These are phyloP conservation scores for Hypoxylon sp. DNA, from an alignment of 2,329 filamentous ascomycete genomes.

Conservation along the genomic window DNA sequence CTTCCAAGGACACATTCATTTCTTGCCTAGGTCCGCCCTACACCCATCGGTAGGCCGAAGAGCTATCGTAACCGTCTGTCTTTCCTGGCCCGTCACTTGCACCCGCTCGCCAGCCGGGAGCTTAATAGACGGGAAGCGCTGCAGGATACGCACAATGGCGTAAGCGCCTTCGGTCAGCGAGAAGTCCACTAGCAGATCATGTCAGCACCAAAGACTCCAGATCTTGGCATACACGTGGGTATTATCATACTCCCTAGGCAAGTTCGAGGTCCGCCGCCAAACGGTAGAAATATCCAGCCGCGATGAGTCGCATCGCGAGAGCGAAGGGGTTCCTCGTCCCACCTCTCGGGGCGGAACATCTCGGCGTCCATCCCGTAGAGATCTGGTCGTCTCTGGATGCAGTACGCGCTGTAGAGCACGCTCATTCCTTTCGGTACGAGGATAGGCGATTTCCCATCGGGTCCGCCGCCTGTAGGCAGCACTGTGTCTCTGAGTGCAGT, in stretches of 20 bases:
- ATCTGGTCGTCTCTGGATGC: conserved; percentile 60
- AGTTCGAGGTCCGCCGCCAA: conserved; percentile 48
- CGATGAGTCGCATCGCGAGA: conserved; percentile 43
- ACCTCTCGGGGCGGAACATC: conserved; percentile 63
- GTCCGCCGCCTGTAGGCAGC: conserved; percentile 48
- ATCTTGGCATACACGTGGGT: not conserved
- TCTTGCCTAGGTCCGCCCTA: conserved; percentile 43
- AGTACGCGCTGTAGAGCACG: conserved; percentile 62
- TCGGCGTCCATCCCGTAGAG: conserved; percentile 60
- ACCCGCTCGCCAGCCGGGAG: conserved; percentile 45
- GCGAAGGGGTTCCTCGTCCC: conserved; percentile 52
- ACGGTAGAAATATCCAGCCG: conserved; percentile 49
- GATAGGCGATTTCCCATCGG: conserved; percentile 47
- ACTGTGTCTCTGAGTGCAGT: conserved; percentile 45
- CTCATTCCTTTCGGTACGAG: conserved; percentile 55
- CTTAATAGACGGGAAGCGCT: conserved; percentile 43
- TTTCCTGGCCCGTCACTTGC: conserved; percentile 46
- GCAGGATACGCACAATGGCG: conserved; percentile 46
- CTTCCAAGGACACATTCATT: not conserved
- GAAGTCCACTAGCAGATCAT: conserved; percentile 46
- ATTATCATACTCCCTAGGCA: conserved; percentile 48
- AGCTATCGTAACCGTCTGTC: conserved; percentile 45
- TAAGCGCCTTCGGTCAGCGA: conserved; percentile 49
- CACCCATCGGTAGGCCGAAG: conserved; percentile 47
- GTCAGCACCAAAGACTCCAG: not conserved